Base-by-base conservation (phyloP, 345 rosid species). In the Mangifera indica region DNA sequence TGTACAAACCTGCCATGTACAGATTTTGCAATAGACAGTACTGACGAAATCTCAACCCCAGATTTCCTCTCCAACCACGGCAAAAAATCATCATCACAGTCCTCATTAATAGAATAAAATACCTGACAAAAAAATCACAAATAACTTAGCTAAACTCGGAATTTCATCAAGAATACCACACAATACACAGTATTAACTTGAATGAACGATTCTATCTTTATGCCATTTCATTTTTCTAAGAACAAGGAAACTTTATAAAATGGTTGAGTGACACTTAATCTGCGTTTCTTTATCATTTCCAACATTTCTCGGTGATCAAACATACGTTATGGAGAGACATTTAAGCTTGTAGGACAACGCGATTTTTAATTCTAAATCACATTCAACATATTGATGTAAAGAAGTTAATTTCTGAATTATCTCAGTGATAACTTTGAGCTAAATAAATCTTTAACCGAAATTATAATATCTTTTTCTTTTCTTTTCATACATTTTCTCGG, bases 61-160 rank as follows among this genome's bases (percentile, higher is more conserved):
- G 96, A 85, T 75, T 81, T 85, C 24, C 52, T 68, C 79, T 89
- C 92, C 79, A 93, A 72, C 97, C 98, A 93, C 6, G 94, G 91
- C 83, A 93, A 81, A 79, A 93, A 93, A 46, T 78, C 88, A 53
- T 63, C 73, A 64, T 63, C 76, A 71, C 81, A 82, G 2, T 73
- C 90, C 66, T 78, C 78, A 17, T 86, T 87, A 66, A 70, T 57
- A 72, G 55, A 60, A 65, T 62, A 73, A 67, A 67, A 79, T 7
- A 67, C 66, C 88, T 87, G 67, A 60, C 24, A 63, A 9, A 53
- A 22, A 4, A 62, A n/a, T n/a, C 76, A 45, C 15, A 20, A 48
- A 22, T 63, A 46, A 34, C 21, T 22, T 9, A 69, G 18, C 56
- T 2, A 12, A 25, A 65, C 3, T 17, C 52, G 15, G 17, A 48